Evolutionary conservation across 345 rosid species (phyloP), one percentile per base, ranked within the genome.

Genomic region (Geranium brycei): DNA sequence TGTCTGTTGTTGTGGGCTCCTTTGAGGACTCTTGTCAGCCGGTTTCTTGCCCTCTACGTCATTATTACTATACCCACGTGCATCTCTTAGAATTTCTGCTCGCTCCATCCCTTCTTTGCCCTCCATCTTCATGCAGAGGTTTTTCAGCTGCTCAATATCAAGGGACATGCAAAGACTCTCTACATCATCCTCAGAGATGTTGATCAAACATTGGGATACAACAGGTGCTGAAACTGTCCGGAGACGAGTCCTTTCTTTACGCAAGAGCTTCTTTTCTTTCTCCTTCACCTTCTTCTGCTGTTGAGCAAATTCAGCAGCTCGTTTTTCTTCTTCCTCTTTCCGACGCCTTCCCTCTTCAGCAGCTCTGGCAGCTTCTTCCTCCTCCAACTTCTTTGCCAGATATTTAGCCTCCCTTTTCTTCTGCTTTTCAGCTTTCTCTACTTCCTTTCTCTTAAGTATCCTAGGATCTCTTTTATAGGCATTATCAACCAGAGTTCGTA

Each of bases 401-500:
- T 71, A 59, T 80, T 88, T 95, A 3, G 95, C 96, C 63, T 82
- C 86, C 68, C 83, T 95, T 75, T 87, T 95, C 81, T 81, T 83
- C 74, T 87, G 91, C 84, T 79, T 95, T 82, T 91, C 91, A 38
- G 95, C 96, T 72, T 75, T 91, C 71, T 84, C 86, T 69, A 76
- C 89, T 68, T 91, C 99, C 71, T 87, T 95, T 71, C 91, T 88
- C 80, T 82, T 81, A 56, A 76, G 64, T 65, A 95, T 81, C 68
- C 99, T 83, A 0, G 95, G 99, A 72, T 95, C 99, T 73, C 86
- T 88, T 70, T 73, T 85, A 71, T 95, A 88, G 0, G 99, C 96
- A 78, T 87, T 91, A 76, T 87, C 99, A 64, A 95, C 91, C 68
- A 95, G 99, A 14, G 83, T 59, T 13, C 96, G 88, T 17, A 95